Base-by-base conservation (phyloP, 257 asterid genomes). In the Solanum megistacrolobum region DNA sequence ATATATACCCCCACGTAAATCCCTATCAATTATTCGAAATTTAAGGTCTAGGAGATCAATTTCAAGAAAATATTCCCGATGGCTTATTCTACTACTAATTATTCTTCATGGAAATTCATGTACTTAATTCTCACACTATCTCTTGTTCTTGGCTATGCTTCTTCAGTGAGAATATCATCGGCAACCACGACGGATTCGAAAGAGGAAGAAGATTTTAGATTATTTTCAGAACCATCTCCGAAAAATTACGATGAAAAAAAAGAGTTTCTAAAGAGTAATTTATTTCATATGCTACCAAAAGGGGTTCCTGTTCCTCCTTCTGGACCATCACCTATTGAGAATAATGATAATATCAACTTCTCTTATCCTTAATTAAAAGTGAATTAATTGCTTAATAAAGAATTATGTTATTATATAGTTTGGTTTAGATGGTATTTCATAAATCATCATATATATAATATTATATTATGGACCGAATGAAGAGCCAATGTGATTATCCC, bases 261-360 rank as follows among this genome's bases (percentile, higher is more conserved):
- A 8, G 65, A 27, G 3, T 25, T 8, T 43, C 0, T 27, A 4
- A 8, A 39, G 9, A 8, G 18, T 9, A 18, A 46, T 46, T 81
- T 62, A 25, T 86, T 92, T 83, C 25, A 89, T 3, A 91, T 27
- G 86, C 89, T 93, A 36, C 95, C 95, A 12, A 93, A 87, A 87
- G 83, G 68, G 2, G 90, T 85, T n/a, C 94, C 89, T 2, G 71
- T 93, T 88, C 93, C 95, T 38, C 95, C 94, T 69, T 89, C 93
- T 69, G 95, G 48, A 86, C 95, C 94, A 12, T 93, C 94, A 78
- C 78, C 87, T 82, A 87, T 91, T 87, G 93, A 91, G 66, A 93
- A 93, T 82, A 9, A 12, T 11, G 32, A 12, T 66, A 5, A 11
- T 66, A 52, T 14, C 60, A 2, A 12, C 27, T 8, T 11, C 73